Base-by-base conservation (phyloP, 208 protist genomes). In the Acanthamoeba polyphaga region DNA sequence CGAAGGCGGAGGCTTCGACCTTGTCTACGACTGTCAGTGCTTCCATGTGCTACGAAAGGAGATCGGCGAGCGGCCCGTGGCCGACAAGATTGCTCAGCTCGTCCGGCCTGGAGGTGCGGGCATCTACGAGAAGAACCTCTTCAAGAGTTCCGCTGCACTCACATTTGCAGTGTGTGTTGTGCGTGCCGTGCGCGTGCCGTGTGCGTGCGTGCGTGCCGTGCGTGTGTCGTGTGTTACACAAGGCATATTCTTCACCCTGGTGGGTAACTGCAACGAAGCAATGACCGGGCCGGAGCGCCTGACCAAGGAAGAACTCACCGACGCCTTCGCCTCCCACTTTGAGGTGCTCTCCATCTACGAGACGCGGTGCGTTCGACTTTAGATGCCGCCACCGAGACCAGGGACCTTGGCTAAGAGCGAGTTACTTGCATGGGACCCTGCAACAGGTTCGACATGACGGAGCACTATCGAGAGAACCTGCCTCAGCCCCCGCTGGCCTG, bases 201-300 rank as follows among this genome's bases (percentile, higher is more conserved):
- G 66, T 38, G 24, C 38, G 38, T 38, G 38, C 43, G 43, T 49
- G 43, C 2, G 43, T 8, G 43, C 8, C 38, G 43, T 49, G 43
- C 43, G 43, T 49, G 43, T 49, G 66, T 34, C 24, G n/a, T 74
- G 66, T 38, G 24, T 38, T 38, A 38, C 68, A 80, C 4, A 19
- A 82, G 74, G 74, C 38, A 53, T 82, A 0, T 53, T 82, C 24
- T 82, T 82, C 74, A 82, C 74, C 0, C 74, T 82, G 43, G 74
- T 82, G 46, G 74, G 74, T 5, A 82, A 82, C 74, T 82, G 74
- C 74, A 82, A 82, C 74, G 74, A 82, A 24, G 74, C 53, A 38
- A 53, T 55, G 74, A 51, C 22, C 5, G 74, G 74, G 8, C 74
- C 74, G 8, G 74, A 82, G 74, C 74, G 46, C 19, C 74, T 82